Conservation (phyloP, 1,284 basidiomycete genomes). For the Singerocomus inundabilis region DNA sequence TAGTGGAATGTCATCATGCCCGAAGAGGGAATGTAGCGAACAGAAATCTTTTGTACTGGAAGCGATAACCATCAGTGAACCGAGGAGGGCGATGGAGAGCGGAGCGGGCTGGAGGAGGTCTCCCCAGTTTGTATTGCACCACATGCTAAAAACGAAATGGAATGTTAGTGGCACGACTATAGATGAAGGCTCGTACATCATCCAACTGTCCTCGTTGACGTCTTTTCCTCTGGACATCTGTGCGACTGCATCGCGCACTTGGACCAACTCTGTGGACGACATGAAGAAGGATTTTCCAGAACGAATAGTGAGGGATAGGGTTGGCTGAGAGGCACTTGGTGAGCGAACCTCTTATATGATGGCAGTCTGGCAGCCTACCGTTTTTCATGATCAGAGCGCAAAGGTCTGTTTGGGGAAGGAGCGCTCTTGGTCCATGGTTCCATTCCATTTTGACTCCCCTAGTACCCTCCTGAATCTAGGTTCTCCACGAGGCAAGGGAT, state of each 20-base stretch:
- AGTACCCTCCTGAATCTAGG: not conserved
- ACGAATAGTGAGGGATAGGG: not conserved
- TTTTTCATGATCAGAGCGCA: not conserved
- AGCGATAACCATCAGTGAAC: constrained; percentile 24
- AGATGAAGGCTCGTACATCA: constrained; percentile 12
- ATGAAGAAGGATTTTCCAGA: not conserved
- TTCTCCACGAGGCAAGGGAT: not conserved
- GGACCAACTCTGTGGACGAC: constrained; percentile 13
- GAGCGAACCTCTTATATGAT: not conserved
- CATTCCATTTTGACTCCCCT: too few species aligned
- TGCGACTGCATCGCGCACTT: constrained; percentile 17
- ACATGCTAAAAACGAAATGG: constrained; percentile 14
- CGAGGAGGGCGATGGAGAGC: constrained; percentile 22
- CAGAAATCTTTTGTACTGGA: constrained; percentile 23
- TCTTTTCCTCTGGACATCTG: constrained; percentile 21
- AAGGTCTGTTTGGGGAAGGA: not conserved
- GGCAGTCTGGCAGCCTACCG: not conserved
- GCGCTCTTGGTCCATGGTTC: not conserved
- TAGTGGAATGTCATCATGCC: not conserved
- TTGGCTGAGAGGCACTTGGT: not conserved
- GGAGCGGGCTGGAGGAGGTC: constrained; percentile 22
- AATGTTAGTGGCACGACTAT: not conserved
- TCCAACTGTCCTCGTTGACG: constrained; percentile 24
- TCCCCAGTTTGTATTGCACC: constrained; percentile 25
- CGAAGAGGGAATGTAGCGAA: not conserved